Evolutionary conservation across 148 eudicot species (phyloP).

Genomic region (Fagopyrum homotropicum): DNA sequence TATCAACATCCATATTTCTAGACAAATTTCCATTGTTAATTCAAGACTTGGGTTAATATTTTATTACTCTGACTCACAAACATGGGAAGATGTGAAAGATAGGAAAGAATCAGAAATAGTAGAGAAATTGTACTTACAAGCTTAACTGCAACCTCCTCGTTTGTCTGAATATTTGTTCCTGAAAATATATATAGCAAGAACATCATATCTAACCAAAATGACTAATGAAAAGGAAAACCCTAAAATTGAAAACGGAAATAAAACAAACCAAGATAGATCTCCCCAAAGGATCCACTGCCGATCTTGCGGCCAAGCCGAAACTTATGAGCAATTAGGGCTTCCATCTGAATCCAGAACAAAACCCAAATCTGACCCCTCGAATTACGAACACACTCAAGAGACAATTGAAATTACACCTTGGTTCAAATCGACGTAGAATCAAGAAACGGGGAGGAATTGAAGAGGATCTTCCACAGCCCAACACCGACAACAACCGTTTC

Average conservation of each 20-base stretch:
- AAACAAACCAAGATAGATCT: conserved; percentile 25
- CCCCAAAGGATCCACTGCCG: conserved; percentile 53
- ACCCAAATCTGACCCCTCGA: conserved; percentile 7
- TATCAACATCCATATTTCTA: too few relatives aligned
- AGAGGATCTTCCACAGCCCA: neutral
- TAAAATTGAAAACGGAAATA: neutral
- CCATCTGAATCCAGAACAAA: conserved; percentile 28
- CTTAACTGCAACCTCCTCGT: conserved; percentile 70
- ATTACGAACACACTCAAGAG: neutral
- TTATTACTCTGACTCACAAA: too few relatives aligned
- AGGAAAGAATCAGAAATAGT: neutral
- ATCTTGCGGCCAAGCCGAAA: conserved; percentile 66
- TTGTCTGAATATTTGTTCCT: conserved; percentile 72
- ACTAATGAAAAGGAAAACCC: neutral
- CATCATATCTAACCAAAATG: neutral
- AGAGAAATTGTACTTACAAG: conserved; percentile 40
- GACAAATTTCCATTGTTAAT: too few relatives aligned
- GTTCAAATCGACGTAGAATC: neutral
- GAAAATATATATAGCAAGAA: neutral
- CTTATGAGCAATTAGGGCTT: conserved; percentile 62
- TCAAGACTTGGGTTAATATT: too few relatives aligned
- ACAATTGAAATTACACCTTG: neutral
- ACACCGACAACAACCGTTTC: conserved; percentile 11
- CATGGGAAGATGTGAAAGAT: too few relatives aligned
- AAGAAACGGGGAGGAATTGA: neutral